Percentiles rank a stretch among this genome's conserved stretches.
Evolutionary conservation across 148 eudicot species (phyloP).

Genomic region (Suaeda aralocaspica): DNA sequence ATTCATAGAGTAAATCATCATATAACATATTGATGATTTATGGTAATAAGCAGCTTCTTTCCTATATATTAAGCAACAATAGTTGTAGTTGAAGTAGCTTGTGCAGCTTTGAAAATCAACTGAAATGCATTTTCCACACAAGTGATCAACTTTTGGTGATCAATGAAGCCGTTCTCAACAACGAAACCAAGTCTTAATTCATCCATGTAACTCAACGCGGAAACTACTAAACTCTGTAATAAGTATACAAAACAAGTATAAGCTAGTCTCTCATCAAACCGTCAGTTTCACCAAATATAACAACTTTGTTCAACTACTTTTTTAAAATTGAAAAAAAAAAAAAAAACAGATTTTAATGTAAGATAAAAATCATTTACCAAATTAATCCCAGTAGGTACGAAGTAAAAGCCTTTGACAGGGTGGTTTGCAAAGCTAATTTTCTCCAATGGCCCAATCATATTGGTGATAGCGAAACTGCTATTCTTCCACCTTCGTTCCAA

Average conservation of each 20-base stretch:
- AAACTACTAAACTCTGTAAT: slow-evolving; percentile 19
- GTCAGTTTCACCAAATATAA: too few relatives aligned
- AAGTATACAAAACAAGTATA: too few relatives aligned
- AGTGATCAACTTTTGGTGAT: slow-evolving; percentile 3
- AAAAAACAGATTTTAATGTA: too few relatives aligned
- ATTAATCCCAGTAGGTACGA: slow-evolving; percentile 16
- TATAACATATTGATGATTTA: too few relatives aligned
- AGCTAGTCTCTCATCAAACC: too few relatives aligned
- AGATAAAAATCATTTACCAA: background rate
- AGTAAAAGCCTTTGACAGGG: slow-evolving; percentile 25
- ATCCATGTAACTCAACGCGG: slow-evolving; percentile 23
- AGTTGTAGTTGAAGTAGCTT: background rate
- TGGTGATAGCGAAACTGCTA: slow-evolving; percentile 17
- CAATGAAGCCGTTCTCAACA: slow-evolving; percentile 17
- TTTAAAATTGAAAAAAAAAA: too few relatives aligned
- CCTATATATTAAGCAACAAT: too few relatives aligned
- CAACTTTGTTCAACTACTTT: too few relatives aligned
- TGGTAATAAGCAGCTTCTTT: too few relatives aligned
- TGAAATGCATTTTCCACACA: slow-evolving; percentile 15
- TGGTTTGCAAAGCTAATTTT: slow-evolving; percentile 20
- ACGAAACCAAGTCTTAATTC: slow-evolving; percentile 17
- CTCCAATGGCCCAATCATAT: slow-evolving; percentile 24
- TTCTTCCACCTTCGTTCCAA: slow-evolving; percentile 16
- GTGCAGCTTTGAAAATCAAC: slow-evolving; percentile 16
- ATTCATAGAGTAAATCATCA: too few relatives aligned